Conservation (phyloP, 345 rosid genomes). For the Populus euphratica region DNA sequence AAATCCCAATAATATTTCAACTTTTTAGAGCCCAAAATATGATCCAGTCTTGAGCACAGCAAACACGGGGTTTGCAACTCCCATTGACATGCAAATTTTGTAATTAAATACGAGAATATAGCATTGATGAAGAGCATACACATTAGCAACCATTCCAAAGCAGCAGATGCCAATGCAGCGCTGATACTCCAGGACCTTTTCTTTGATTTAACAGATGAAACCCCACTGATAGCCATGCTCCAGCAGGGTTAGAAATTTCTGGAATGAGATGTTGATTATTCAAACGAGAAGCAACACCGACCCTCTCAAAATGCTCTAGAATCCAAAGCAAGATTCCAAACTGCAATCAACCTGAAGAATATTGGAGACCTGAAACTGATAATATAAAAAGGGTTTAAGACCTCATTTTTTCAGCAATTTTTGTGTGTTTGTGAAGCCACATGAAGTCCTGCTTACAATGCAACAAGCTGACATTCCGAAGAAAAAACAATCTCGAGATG, state of each 20-base stretch:
- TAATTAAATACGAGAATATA: constrained; percentile 51
- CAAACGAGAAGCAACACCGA: constrained; percentile 18
- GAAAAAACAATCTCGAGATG: neutral
- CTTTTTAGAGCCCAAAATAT: constrained; percentile 49
- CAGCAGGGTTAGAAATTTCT: constrained; percentile 16
- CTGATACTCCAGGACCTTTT: constrained; percentile 36
- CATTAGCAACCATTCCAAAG: constrained; percentile 76
- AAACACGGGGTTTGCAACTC: constrained; percentile 68
- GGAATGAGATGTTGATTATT: constrained; percentile 8
- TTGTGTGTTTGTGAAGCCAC: neutral
- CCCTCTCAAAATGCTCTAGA: constrained; percentile 19
- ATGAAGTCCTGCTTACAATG: neutral
- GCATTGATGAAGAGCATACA: constrained; percentile 66
- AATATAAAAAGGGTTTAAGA: neutral
- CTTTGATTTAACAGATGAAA: constrained; percentile 39
- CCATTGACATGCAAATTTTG: constrained; percentile 58
- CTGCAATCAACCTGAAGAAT: constrained; percentile 28
- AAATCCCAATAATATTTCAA: constrained; percentile 57
- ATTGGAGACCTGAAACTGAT: neutral
- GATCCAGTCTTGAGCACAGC: constrained; percentile 87
- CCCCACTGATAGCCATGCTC: constrained; percentile 47
- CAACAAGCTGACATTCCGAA: neutral
- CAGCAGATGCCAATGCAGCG: constrained; percentile 58
- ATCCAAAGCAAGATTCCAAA: constrained; percentile 16
- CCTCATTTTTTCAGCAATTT: neutral